These are phyloP conservation scores for Guadua angustifolia DNA, from an alignment of 176 grass and related monocot species.

Conservation along the genomic window DNA sequence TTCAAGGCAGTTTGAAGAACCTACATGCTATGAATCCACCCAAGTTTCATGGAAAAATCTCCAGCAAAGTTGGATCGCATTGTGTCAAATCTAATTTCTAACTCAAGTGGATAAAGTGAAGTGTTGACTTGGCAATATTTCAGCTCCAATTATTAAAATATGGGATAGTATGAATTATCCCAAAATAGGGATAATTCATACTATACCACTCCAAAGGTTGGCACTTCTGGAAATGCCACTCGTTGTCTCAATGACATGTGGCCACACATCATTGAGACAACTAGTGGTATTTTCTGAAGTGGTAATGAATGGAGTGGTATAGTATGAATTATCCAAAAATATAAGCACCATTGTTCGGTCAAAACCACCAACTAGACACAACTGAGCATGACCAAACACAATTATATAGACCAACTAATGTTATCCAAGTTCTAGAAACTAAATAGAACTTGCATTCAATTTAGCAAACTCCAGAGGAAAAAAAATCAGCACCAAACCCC, in stretches of 20 bases:
- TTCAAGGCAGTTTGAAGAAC: conserved; percentile 1
- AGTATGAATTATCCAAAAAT: not conserved
- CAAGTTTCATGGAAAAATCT: not conserved
- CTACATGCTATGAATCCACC: not conserved
- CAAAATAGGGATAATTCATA: too few relatives aligned
- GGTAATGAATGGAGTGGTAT: too few relatives aligned
- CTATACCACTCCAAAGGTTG: too few relatives aligned
- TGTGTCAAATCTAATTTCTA: not conserved
- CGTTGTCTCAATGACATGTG: too few relatives aligned
- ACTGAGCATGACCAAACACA: not conserved
- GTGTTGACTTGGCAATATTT: not conserved
- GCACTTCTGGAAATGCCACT: too few relatives aligned
- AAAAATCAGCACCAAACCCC: not conserved
- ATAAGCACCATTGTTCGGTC: not conserved
- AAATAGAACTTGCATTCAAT: not conserved
- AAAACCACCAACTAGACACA: not conserved
- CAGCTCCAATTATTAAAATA: not conserved
- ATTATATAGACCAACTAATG: not conserved
- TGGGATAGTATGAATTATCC: too few relatives aligned
- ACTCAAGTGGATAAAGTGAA: not conserved
- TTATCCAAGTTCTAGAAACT: not conserved
- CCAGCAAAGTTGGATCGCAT: not conserved
- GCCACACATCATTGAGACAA: too few relatives aligned
- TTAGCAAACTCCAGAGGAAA: not conserved
- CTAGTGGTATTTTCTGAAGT: too few relatives aligned